phyloP scores from a whole-genome alignment of 495 filamentous ascomycete species.

The Trichoderma asperelloides region DNA sequence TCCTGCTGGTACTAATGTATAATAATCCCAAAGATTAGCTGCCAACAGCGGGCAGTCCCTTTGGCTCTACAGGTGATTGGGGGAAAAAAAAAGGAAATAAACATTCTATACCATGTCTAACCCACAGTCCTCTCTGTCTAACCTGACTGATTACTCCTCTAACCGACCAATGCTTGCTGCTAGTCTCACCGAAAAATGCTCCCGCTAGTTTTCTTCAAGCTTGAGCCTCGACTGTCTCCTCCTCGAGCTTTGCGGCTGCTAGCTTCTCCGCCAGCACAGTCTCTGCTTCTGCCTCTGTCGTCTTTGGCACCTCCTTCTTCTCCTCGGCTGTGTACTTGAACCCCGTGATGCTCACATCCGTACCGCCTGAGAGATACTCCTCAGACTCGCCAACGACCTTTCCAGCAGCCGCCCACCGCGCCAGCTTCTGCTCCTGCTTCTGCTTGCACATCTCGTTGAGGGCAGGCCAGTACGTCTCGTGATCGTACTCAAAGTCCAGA shows the following conservation, averaged over 20 bases:
- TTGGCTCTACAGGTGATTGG: neutral
- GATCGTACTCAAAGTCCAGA: slow-evolving; percentile 79
- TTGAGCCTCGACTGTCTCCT: slow-evolving; percentile 2
- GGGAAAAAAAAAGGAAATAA: neutral
- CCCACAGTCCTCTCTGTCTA: neutral
- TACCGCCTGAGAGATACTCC: slow-evolving; percentile 60
- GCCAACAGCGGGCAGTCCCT: neutral
- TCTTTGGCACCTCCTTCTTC: neutral
- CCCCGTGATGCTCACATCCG: neutral
- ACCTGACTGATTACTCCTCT: neutral
- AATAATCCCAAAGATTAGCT: neutral
- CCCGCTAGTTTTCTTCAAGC: neutral
- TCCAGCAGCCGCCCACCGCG: slow-evolving; percentile 71
- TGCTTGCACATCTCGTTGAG: slow-evolving; percentile 57
- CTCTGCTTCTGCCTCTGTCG: neutral
- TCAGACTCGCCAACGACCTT: slow-evolving; percentile 77
- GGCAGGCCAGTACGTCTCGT: slow-evolving; percentile 81
- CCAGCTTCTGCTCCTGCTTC: slow-evolving; percentile 45
- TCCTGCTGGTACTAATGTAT: neutral
- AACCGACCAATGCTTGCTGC: neutral
- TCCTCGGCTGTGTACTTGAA: slow-evolving; percentile 5
- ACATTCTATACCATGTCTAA: neutral
- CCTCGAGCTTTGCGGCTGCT: slow-evolving; percentile 7
- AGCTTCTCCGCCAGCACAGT: slow-evolving; percentile 8
- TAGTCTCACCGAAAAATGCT: neutral